Base-by-base conservation (phyloP, 371 early-diverging fungal species). In the Haplosporangium sp. region DNA sequence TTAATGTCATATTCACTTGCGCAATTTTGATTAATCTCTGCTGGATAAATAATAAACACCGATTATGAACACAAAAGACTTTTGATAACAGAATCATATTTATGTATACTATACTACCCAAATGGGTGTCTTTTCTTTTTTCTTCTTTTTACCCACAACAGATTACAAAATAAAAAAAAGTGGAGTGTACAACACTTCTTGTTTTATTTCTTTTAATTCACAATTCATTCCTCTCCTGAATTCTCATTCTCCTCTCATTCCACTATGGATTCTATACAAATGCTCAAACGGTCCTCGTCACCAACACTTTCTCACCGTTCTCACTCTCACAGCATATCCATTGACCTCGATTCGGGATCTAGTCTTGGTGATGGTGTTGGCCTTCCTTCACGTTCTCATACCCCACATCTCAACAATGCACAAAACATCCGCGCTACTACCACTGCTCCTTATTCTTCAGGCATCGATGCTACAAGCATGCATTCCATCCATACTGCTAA, bases 261-360 rank as follows among this genome's bases (percentile, higher is more conserved):
- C 55, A 27, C 6, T 11, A 77, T 77, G 77, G 77, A 72, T 15
- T 20, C 58, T 17, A 58, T 66, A 2, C 61, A 58, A 37, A 69
- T 65, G 15, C 37, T 19, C 27, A 50, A 59, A 7, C 58, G 64
- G 56, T 61, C 69, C 4, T 64, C 69, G 1, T 74, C 75, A 0
- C 75, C 75, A 4, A 52, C 75, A 3, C 61, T 69, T 20, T 74
- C 70, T 57, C 70, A 76, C 67, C 66, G 67, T 38, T 44, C 71
- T 38, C 60, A 67, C n/a, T 63, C 71, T 38, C 69, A 52, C 62
- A 66, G 53, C 47, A 40, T 53, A 59, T 20, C 52, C 47, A 47
- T 57, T 20, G 19, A 38, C n/a, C 50, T 55, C 55, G 70, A 70
- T 62, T 61, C 38, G 35, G 56, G 48, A 63, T 27, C 65, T 52